Conservation (phyloP, 768 basidiomycete genomes). For the Phanerochaete sordida region DNA sequence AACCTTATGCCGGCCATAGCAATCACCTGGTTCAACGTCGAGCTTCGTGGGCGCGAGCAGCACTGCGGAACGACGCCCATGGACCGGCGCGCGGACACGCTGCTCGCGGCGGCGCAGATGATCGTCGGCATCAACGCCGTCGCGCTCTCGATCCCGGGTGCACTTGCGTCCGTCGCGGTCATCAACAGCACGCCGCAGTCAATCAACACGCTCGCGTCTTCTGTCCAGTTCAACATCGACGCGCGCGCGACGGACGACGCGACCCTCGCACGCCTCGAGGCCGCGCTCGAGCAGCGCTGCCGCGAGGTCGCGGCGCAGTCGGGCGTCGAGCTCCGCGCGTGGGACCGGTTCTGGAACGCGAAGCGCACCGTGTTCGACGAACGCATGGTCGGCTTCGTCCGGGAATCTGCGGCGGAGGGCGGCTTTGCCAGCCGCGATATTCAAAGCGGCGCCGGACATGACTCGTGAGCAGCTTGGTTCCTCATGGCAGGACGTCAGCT, state of each 20-base stretch:
- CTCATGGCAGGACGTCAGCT: not conserved
- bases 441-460: not conserved
- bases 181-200: not conserved
- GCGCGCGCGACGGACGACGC: not conserved
- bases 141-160: not conserved
- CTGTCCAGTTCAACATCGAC: not conserved
- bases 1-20: not conserved
- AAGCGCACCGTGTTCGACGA: not conserved
- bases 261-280: not conserved
- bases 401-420: not conserved
- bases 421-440: not conserved
- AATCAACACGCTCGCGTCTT: not conserved
- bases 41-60: not conserved
- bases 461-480: not conserved
- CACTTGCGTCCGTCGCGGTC: not conserved
- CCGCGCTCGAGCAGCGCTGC: not conserved
- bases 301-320: not conserved
- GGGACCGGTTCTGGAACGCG: not conserved
- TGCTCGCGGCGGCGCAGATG: not conserved
- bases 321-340: not conserved
- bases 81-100: not conserved
- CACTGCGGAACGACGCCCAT: not conserved
- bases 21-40: not conserved
- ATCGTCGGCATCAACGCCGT: not conserved
- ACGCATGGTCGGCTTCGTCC: not conserved